Evolutionary conservation across 1,284 basidiomycete species (phyloP).

Genomic region (Amylostereum areolatum): DNA sequence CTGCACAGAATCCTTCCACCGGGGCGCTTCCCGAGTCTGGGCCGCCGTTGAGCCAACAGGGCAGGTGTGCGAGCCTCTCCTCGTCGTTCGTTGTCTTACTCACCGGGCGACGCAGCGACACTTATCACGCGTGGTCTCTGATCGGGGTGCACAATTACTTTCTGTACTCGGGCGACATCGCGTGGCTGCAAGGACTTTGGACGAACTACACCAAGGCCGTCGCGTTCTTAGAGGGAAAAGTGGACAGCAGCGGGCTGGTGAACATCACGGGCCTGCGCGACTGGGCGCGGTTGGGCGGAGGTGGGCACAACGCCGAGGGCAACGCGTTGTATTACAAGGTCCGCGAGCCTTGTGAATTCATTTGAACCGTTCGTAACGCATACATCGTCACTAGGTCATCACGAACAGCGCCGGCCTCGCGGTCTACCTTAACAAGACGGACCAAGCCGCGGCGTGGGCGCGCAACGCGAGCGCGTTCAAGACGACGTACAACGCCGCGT

Average conservation of each 20-base stretch:
- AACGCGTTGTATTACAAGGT: constrained; percentile 44
- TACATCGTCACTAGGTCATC: constrained; percentile 28
- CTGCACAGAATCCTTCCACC: constrained; percentile 41
- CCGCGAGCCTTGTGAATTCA: background rate
- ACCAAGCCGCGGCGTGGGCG: constrained; percentile 28
- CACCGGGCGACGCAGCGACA: constrained; percentile 23
- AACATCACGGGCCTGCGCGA: constrained; percentile 42
- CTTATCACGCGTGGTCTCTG: constrained; percentile 40
- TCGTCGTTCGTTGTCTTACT: background rate
- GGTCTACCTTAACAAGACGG: constrained; percentile 28
- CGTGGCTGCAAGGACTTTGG: constrained; percentile 39
- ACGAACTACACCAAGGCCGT: constrained; percentile 45
- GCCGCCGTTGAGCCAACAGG: constrained; percentile 48
- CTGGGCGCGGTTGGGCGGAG: constrained; percentile 43
- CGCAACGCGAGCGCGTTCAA: constrained; percentile 39
- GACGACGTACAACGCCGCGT: constrained; percentile 32
- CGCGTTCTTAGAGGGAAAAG: constrained; percentile 36
- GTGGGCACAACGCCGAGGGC: constrained; percentile 42
- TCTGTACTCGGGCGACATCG: constrained; percentile 41
- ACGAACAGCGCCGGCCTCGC: constrained; percentile 44
- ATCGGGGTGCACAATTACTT: constrained; percentile 40
- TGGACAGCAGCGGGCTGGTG: constrained; percentile 39
- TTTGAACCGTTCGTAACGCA: background rate
- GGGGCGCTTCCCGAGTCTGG: constrained; percentile 56
- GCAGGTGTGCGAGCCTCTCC: background rate